Evolutionary conservation across 257 asterid species (phyloP), one percentile per base, ranked within the genome.

Genomic region (Fraxinus quadrangulata): DNA sequence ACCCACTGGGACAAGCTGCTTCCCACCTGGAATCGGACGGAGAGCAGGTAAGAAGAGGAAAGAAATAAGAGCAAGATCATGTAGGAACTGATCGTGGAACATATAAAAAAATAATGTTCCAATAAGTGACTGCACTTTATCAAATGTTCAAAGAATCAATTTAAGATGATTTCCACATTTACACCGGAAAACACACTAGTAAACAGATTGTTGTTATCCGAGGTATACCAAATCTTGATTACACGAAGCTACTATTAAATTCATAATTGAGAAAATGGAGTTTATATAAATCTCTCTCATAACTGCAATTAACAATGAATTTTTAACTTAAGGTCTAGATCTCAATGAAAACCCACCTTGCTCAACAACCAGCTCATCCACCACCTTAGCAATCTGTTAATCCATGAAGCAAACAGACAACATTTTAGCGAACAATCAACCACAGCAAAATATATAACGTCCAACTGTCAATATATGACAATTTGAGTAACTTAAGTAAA

Each of bases 341-440:
- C 37, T 30, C 24, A 21, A 24, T 12, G 67, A 66, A 68, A 77
- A 66, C 78, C 79, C 85, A 95, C 99, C 98, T 89, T 89, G 97
- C 77, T 90, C 93, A 54, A 84, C 87, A 65, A 90, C 70, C 83
- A 88, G 26, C 1, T 90, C 85, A 83, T 96, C 98, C 79, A 96
- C 97, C 78, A 82, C 96, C 74, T 84, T 90, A 7, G 93, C 99
- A 87, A 96, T 96, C 98, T 95, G 96, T 82, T 74, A 69, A 33
- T 40, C 72, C 51, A 72, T 40, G 66, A 86, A 75, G 59, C 47
- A 63, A 83, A 54, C 49, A 74, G 19, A 49, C 6, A 77, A 24
- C 75, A 47, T 6, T 49, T 77, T 34, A 73, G 77, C 3, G 42
- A 70, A 71, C 10, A 72, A 70, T 37, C 9, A 72, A 70, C 37